Conservation (phyloP, 2,329 filamentous ascomycete species). For the Cladosporium oxysporum region DNA sequence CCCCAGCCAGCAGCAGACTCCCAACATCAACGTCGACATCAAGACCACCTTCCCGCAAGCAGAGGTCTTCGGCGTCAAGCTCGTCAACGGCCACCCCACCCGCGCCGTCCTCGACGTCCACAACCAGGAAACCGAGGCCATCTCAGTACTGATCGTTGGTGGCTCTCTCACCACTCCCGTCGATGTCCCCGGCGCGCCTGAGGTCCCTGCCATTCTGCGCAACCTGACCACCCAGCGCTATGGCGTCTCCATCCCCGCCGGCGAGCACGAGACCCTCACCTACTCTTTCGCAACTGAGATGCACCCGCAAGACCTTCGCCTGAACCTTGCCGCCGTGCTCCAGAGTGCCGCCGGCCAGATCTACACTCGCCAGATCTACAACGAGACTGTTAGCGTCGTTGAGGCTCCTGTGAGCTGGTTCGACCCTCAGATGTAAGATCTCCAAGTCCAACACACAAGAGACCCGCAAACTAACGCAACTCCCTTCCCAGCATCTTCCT, state of each 20-base stretch:
- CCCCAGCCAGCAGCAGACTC: conserved; percentile 48
- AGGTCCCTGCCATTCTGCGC: conserved; percentile 64
- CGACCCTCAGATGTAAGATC: conserved; percentile 86
- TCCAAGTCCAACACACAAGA: background rate
- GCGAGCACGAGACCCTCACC: conserved; percentile 72
- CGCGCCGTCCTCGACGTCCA: conserved; percentile 77
- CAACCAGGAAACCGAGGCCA: conserved; percentile 77
- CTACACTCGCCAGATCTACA: conserved; percentile 78
- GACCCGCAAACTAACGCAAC: background rate
- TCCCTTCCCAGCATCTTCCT: conserved; percentile 79
- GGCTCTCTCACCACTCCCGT: conserved; percentile 68
- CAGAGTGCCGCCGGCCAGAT: conserved; percentile 65
- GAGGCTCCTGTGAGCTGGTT: conserved; percentile 90
- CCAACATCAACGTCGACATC: conserved; percentile 60
- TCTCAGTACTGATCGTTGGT: conserved; percentile 74
- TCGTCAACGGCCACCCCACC: conserved; percentile 88
- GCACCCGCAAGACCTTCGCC: conserved; percentile 82
- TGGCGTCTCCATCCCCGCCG: conserved; percentile 70
- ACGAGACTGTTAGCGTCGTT: conserved; percentile 80
- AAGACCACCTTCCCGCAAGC: conserved; percentile 62
- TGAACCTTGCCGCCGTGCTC: conserved; percentile 76
- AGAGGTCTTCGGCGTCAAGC: conserved; percentile 91
- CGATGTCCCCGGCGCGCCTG: conserved; percentile 53
- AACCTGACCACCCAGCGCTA: conserved; percentile 82
- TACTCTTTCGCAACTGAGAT: conserved; percentile 89